Percentiles rank a stretch among this genome's conserved stretches.
Evolutionary conservation across 768 basidiomycete genomes (phyloP).

Genomic region (Rhizopogon vulgaris): DNA sequence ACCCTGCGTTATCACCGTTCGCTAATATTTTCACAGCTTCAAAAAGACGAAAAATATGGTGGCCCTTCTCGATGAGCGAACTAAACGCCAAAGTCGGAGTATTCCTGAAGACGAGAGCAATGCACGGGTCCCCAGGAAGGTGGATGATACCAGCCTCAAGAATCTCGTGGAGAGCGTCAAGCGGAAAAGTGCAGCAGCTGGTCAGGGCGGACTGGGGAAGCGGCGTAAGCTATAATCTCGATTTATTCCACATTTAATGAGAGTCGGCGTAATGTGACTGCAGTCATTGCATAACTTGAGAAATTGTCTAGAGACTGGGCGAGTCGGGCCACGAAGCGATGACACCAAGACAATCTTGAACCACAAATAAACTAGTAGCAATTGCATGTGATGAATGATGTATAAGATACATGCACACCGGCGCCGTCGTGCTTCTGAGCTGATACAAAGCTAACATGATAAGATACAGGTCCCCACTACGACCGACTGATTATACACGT

Average conservation of each 20-base stretch:
- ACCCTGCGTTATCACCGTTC: not conserved
- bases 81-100: conserved; percentile 48
- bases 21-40: conserved; percentile 48
- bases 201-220: conserved; percentile 30
- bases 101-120: not conserved
- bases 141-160: conserved; percentile 39
- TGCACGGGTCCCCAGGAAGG: conserved; percentile 3
- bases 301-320: no score
- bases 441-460: not conserved
- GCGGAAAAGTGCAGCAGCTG: conserved; percentile 50
- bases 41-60: conserved; percentile 91
- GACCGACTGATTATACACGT: not conserved
- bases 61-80: conserved; percentile 78
- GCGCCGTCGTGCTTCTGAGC: not conserved
- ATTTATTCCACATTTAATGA: not conserved
- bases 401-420: not conserved
- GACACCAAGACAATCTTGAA: no score
- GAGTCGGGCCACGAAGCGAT: no score
- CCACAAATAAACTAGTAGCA: no score
- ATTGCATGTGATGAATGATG: not conserved
- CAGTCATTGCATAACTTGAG: no score
- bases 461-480: not conserved
- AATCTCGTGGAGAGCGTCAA: conserved; percentile 84
- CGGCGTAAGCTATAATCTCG: conserved; percentile 26
- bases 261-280: not conserved